Conservation (phyloP, 2,329 filamentous ascomycete genomes). For the Trichoderma sp. region DNA sequence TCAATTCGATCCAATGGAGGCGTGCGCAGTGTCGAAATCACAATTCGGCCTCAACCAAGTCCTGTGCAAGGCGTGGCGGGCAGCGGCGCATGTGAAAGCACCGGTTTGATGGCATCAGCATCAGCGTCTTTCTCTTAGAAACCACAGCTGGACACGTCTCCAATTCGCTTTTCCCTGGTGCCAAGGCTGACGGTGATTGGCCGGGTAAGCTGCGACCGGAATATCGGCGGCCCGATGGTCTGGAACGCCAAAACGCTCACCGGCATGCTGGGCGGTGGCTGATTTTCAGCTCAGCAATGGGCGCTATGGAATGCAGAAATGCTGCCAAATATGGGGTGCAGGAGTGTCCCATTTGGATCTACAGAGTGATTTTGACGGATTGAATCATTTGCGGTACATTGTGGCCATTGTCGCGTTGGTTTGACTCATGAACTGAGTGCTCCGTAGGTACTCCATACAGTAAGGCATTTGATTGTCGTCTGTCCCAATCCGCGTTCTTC, state of each 20-base stretch:
- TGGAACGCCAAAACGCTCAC: constrained; percentile 6
- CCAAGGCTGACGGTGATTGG: neutral
- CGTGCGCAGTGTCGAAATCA: neutral
- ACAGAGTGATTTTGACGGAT: neutral
- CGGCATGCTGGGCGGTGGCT: neutral
- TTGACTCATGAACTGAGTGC: neutral
- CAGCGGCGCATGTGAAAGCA: constrained; percentile 16
- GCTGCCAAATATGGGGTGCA: neutral
- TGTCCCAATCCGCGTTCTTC: neutral
- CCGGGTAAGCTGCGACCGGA: neutral
- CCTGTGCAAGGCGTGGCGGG: constrained; percentile 10
- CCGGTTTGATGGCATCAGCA: neutral
- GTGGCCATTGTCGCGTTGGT: neutral
- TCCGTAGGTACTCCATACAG: neutral
- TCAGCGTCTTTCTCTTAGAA: neutral
- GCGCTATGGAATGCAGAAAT: neutral
- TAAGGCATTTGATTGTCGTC: neutral
- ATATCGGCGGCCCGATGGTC: constrained; percentile 17
- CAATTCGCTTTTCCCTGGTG: constrained; percentile 1
- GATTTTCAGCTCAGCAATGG: neutral
- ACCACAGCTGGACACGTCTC: constrained; percentile 19
- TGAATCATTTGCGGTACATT: neutral
- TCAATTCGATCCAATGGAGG: neutral
- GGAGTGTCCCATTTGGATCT: neutral
- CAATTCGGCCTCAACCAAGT: neutral